Evolutionary conservation across 192 early-diverging fungal genomes (phyloP).

Genomic region (Umbelopsis sp.): DNA sequence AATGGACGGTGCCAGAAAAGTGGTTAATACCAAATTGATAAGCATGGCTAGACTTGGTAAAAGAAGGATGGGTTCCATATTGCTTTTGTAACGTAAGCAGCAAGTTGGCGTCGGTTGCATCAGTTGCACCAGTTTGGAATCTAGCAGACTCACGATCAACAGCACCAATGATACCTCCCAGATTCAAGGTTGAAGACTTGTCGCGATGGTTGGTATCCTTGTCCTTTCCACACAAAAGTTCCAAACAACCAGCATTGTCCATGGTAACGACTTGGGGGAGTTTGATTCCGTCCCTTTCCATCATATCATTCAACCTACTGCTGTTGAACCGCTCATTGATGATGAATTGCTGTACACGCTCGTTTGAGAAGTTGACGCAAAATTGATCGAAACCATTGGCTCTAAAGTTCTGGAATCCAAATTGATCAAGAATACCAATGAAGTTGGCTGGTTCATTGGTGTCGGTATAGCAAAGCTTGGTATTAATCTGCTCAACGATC

Average conservation of each 20-base stretch:
- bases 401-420: slow-evolving; percentile 65
- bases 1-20: slow-evolving; percentile 71
- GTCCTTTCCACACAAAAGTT: slow-evolving; percentile 56
- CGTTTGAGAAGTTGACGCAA: slow-evolving; percentile 68
- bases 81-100: slow-evolving; percentile 39
- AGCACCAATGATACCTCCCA: slow-evolving; percentile 47
- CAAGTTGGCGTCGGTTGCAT: slow-evolving; percentile 50
- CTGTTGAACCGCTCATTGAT: slow-evolving; percentile 60
- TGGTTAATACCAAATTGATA: slow-evolving; percentile 76
- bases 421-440: slow-evolving; percentile 81
- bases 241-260: slow-evolving; percentile 55
- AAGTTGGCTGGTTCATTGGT: slow-evolving; percentile 67
- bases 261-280: slow-evolving; percentile 52
- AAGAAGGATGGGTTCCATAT: slow-evolving; percentile 40
- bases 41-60: slow-evolving; percentile 35
- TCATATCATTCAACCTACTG: slow-evolving; percentile 38
- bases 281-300: slow-evolving; percentile 55
- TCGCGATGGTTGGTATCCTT: slow-evolving; percentile 35
- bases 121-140: slow-evolving; percentile 43
- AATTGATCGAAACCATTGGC: slow-evolving; percentile 70
- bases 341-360: slow-evolving; percentile 66
- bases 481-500: slow-evolving; percentile 92
- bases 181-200: slow-evolving; percentile 26
- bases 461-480: slow-evolving; percentile 71
- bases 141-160: slow-evolving; percentile 49